These are phyloP conservation scores for Coemansia furcata DNA, from an alignment of 192 early-diverging fungal species.

Conservation along the genomic window DNA sequence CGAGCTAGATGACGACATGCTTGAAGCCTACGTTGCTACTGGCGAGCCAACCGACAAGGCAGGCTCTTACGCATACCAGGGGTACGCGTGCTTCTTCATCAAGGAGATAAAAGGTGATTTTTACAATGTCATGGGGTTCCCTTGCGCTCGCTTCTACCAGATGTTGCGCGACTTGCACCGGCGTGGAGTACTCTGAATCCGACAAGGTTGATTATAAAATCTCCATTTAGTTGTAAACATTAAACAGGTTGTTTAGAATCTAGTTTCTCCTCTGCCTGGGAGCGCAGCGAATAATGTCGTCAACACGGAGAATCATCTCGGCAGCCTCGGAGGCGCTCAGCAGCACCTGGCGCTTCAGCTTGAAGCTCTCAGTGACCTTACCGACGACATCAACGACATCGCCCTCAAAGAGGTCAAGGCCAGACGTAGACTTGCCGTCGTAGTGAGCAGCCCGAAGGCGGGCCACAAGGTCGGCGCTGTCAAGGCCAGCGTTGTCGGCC, in stretches of 20 bases:
- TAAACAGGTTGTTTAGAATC: background rate
- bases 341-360: slow-evolving; percentile 92
- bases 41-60: slow-evolving; percentile 76
- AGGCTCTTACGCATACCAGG: slow-evolving; percentile 85
- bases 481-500: slow-evolving; percentile 96
- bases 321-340: slow-evolving; percentile 93
- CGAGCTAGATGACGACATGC: slow-evolving; percentile 57
- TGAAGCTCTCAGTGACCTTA: slow-evolving; percentile 94
- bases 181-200: slow-evolving; percentile 10
- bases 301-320: slow-evolving; percentile 96
- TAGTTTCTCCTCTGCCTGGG: slow-evolving; percentile 57
- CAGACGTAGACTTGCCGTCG: slow-evolving; percentile 71
- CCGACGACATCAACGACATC: slow-evolving; percentile 74
- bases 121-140: slow-evolving; percentile 73
- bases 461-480: slow-evolving; percentile 90
- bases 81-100: slow-evolving; percentile 67
- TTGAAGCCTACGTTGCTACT: slow-evolving; percentile 64
- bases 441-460: slow-evolving; percentile 92
- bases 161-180: slow-evolving; percentile 39
- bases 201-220: background rate
- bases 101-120: slow-evolving; percentile 75
- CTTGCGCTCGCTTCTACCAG: slow-evolving; percentile 48
- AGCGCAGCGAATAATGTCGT: slow-evolving; percentile 95
- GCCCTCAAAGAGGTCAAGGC: slow-evolving; percentile 88
- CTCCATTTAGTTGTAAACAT: background rate